Conservation (phyloP, 345 rosid genomes). For the Hibiscus syriacus region DNA sequence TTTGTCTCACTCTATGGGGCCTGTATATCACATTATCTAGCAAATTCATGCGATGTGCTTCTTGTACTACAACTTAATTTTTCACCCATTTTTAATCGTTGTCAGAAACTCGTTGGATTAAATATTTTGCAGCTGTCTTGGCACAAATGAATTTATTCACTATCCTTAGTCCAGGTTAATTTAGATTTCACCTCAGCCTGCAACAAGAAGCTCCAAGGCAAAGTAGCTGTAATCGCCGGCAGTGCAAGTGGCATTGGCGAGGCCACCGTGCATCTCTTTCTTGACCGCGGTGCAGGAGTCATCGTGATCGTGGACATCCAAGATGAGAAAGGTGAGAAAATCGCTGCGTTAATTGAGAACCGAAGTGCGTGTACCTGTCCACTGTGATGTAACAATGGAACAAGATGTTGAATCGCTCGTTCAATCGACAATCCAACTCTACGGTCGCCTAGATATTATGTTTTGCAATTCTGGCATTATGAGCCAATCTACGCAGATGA, state of each 20-base stretch:
- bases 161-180: too few species aligned
- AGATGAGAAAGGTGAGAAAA: conserved; percentile 15
- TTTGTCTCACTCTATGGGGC: conserved; percentile 16
- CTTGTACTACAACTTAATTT: not conserved
- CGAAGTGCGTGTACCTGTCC: conserved; percentile 6
- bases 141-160: too few species aligned
- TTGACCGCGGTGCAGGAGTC: not conserved
- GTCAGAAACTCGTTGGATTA: too few species aligned
- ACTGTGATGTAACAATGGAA: conserved; percentile 26
- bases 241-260: conserved; percentile 12
- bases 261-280: conserved; percentile 2
- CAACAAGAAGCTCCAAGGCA: conserved; percentile 3
- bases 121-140: too few species aligned
- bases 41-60: too few species aligned
- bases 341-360: conserved; percentile 13
- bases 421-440: conserved; percentile 14
- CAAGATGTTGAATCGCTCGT: conserved; percentile 17
- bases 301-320: conserved; percentile 10
- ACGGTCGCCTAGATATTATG: conserved; percentile 24
- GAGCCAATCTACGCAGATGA: conserved; percentile 9
- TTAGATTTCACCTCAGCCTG: too few species aligned
- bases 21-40: too few species aligned
- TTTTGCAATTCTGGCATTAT: conserved; percentile 24
- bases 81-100: too few species aligned
- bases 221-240: too few species aligned